Percentiles rank a stretch among this genome's conserved stretches.
These are phyloP conservation scores for Ogataea wickerhamii DNA, from an alignment of 805 yeast genomes.

Conservation along the genomic window DNA sequence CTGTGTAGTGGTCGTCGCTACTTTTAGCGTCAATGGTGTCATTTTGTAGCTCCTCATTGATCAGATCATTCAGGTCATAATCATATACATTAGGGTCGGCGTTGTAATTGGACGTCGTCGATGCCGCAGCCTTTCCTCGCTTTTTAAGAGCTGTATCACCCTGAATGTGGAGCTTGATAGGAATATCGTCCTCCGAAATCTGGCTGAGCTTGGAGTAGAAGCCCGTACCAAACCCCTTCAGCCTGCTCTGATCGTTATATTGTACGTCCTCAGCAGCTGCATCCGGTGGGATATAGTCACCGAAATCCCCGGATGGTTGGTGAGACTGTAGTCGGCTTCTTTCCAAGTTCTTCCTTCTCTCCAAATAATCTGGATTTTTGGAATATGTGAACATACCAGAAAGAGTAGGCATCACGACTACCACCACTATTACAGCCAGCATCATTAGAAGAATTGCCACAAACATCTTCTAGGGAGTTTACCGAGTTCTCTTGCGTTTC, in stretches of 20 bases:
- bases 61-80: conserved; percentile 46
- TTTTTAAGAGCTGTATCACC: conserved; percentile 18
- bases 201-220: conserved; percentile 24
- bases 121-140: conserved; percentile 12
- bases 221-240: conserved; percentile 20
- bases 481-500: no score
- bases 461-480: no score
- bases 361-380: conserved; percentile 25
- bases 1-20: conserved; percentile 6
- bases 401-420: conserved; percentile 24
- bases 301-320: conserved; percentile 4
- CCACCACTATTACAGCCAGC: conserved; percentile 18
- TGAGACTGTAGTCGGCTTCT: conserved; percentile 2
- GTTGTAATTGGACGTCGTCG: conserved; percentile 5
- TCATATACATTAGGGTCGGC: conserved; percentile 44
- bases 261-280: conserved; percentile 11
- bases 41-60: conserved; percentile 32
- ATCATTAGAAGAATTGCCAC: conserved; percentile 4
- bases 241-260: conserved; percentile 3
- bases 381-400: conserved; percentile 28
- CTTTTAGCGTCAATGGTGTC: conserved; percentile 15
- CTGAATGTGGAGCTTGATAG: conserved; percentile 26
- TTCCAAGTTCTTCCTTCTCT: conserved; percentile 11
- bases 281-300: conserved; percentile 32
- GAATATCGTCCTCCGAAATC: conserved; percentile 29